Conservation (phyloP, 768 basidiomycete genomes). For the Porphyrellus cyaneotinctus region DNA sequence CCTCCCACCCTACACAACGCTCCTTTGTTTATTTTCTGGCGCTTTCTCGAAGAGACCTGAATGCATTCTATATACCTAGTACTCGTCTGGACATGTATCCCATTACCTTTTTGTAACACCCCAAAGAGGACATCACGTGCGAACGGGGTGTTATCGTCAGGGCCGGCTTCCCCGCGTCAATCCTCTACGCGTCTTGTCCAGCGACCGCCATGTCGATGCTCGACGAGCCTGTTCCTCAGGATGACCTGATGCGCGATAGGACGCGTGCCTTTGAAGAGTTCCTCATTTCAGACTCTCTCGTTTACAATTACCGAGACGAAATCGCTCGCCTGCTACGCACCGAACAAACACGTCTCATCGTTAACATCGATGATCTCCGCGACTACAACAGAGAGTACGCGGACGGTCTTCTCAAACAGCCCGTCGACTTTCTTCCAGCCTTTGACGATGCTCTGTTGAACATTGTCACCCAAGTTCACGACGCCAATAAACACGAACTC, state of each 20-base stretch:
- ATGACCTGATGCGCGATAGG: conserved; percentile 73
- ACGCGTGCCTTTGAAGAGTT: conserved; percentile 82
- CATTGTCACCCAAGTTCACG: conserved; percentile 69
- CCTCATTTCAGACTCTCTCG: conserved; percentile 58
- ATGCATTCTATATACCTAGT: conserved; percentile 6
- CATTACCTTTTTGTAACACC: neutral
- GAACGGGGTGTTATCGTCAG: conserved; percentile 21
- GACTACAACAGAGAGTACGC: conserved; percentile 87
- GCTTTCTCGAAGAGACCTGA: conserved; percentile 2
- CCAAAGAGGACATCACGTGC: conserved; percentile 14
- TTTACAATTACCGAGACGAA: conserved; percentile 82
- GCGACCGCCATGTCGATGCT: conserved; percentile 31
- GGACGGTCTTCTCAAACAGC: conserved; percentile 85
- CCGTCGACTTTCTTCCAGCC: conserved; percentile 81
- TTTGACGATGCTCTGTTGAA: conserved; percentile 80
- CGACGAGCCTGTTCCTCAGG: conserved; percentile 57
- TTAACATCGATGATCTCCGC: conserved; percentile 95
- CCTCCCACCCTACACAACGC: no score
- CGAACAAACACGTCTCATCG: conserved; percentile 82
- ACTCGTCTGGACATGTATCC: conserved; percentile 2
- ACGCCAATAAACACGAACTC: conserved; percentile 77
- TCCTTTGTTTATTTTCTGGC: conserved; percentile 4
- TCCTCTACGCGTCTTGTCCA: conserved; percentile 13
- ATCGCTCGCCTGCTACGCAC: conserved; percentile 78
- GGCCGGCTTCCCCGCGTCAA: conserved; percentile 33